phyloP scores from a whole-genome alignment of 2,329 filamentous ascomycete genomes.

The Ophiostoma montium region DNA sequence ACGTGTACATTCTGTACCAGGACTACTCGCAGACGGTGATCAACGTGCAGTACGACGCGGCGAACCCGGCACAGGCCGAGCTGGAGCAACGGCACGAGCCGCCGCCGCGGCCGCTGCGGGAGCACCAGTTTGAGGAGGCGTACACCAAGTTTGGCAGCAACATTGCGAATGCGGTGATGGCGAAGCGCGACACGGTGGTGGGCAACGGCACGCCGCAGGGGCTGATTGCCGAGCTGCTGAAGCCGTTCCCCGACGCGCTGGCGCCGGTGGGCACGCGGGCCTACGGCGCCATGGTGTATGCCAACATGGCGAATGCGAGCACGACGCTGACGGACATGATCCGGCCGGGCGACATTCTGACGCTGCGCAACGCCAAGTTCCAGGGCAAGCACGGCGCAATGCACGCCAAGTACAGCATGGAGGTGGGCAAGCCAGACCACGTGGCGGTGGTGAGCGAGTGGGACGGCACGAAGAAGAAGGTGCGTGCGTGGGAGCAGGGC shows the following conservation, averaged over 20 bases:
- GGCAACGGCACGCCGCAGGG: slow-evolving; percentile 71
- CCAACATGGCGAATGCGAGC: slow-evolving; percentile 87
- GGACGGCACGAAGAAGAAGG: slow-evolving; percentile 98
- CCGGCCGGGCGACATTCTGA: slow-evolving; percentile 77
- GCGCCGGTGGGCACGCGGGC: slow-evolving; percentile 74
- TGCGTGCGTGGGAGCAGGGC: slow-evolving; percentile 89
- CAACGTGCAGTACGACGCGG: slow-evolving; percentile 61
- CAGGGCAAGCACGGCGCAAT: slow-evolving; percentile 90
- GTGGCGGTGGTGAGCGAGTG: slow-evolving; percentile 88
- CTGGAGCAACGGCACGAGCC: slow-evolving; percentile 78
- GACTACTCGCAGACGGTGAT: slow-evolving; percentile 95
- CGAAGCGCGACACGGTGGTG: slow-evolving; percentile 66
- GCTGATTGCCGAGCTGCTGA: slow-evolving; percentile 67
- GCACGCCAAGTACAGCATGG: slow-evolving; percentile 82
- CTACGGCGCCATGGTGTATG: slow-evolving; percentile 85
- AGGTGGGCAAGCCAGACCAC: slow-evolving; percentile 80
- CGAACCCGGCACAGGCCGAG: slow-evolving; percentile 55
- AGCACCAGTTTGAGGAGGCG: slow-evolving; percentile 83
- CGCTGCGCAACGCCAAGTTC: slow-evolving; percentile 83
- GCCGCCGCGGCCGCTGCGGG: slow-evolving; percentile 67
- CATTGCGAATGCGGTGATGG: slow-evolving; percentile 55
- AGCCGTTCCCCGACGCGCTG: slow-evolving; percentile 58
- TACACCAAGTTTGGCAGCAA: slow-evolving; percentile 69
- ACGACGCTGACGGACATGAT: slow-evolving; percentile 89
- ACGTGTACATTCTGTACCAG: slow-evolving; percentile 77